A percentile compares a stretch with the other conserved stretches of the same genome.
These are phyloP conservation scores for Phylloporus rhodoxanthus DNA, from an alignment of 768 basidiomycete genomes.

Conservation along the genomic window DNA sequence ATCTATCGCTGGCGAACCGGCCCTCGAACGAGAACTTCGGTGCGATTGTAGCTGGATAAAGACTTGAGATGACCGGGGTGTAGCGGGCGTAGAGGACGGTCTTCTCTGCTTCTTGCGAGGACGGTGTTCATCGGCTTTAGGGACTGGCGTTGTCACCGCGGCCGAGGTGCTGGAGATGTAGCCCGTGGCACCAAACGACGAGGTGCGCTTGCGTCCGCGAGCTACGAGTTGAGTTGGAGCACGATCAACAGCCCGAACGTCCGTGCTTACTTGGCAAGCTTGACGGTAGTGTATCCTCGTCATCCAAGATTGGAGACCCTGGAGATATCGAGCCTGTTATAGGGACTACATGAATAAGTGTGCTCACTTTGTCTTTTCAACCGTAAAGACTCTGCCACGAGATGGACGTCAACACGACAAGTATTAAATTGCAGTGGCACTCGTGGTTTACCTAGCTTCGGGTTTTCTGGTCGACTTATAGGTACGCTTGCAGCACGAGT, in stretches of 20 bases:
- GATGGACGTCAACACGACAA: conserved; percentile 9
- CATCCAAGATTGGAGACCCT: conserved; percentile 11
- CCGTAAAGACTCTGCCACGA: conserved; percentile 10
- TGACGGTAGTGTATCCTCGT: conserved; percentile 3
- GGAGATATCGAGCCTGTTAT: background rate
- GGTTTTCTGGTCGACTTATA: conserved; percentile 8
- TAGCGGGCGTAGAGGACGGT: conserved; percentile 17
- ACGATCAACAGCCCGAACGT: background rate
- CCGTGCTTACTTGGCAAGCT: conserved; percentile 9
- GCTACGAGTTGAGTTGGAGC: conserved; percentile 8
- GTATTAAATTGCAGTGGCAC: background rate
- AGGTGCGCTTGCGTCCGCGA: conserved; percentile 17
- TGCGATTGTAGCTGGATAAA: conserved; percentile 5
- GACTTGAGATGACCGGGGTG: conserved; percentile 8
- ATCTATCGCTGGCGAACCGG: conserved; percentile 11
- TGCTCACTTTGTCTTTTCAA: conserved; percentile 15
- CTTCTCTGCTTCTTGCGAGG: conserved; percentile 20
- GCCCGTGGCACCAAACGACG: background rate
- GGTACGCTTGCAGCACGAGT: conserved; percentile 16
- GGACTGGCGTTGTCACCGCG: background rate
- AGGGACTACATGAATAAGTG: background rate
- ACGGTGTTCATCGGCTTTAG: conserved; percentile 2
- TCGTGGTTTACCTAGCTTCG: conserved; percentile 10
- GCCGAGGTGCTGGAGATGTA: background rate
- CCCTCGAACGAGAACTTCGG: conserved; percentile 15